Percentiles rank a stretch among this genome's conserved stretches.
phyloP scores from a whole-genome alignment of 2,329 filamentous ascomycete species.

The Venturia effusa region DNA sequence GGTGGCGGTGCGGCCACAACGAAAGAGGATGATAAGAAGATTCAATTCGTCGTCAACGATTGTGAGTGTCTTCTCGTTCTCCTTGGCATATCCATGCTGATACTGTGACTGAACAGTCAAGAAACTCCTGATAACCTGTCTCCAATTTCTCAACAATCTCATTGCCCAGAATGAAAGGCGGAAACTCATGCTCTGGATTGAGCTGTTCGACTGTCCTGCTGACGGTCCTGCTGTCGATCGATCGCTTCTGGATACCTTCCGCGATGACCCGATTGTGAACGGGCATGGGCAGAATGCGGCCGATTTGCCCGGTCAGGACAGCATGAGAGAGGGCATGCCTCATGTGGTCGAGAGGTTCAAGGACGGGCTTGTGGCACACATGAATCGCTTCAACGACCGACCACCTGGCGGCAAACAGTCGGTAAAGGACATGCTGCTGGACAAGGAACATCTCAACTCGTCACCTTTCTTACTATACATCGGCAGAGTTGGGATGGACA shows the following conservation, averaged over 20 bases:
- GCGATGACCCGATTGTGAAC: constrained; percentile 2
- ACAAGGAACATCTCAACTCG: constrained; percentile 22
- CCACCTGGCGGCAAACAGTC: background rate
- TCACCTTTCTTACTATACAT: constrained; percentile 30
- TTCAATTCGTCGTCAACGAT: constrained; percentile 54
- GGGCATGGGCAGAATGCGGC: background rate
- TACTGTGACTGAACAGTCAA: constrained; percentile 20
- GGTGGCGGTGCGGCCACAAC: constrained; percentile 35
- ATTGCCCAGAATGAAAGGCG: constrained; percentile 55
- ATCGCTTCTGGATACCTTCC: background rate
- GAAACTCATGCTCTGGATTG: constrained; percentile 54
- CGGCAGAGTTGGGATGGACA: constrained; percentile 27
- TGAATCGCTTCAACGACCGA: constrained; percentile 6
- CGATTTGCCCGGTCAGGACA: background rate
- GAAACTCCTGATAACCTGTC: constrained; percentile 51
- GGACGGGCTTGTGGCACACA: constrained; percentile 8
- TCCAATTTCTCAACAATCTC: constrained; percentile 58
- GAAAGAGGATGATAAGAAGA: constrained; percentile 48
- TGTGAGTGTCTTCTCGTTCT: constrained; percentile 30
- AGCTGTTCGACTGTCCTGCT: constrained; percentile 48
- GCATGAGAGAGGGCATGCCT: constrained; percentile 1
- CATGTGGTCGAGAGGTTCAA: constrained; percentile 6
- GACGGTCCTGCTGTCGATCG: constrained; percentile 6
- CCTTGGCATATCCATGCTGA: background rate
- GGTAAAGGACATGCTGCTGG: constrained; percentile 18